phyloP scores from a whole-genome alignment of 805 yeast genomes.

The Hanseniaspora pseudoguilliermondii region DNA sequence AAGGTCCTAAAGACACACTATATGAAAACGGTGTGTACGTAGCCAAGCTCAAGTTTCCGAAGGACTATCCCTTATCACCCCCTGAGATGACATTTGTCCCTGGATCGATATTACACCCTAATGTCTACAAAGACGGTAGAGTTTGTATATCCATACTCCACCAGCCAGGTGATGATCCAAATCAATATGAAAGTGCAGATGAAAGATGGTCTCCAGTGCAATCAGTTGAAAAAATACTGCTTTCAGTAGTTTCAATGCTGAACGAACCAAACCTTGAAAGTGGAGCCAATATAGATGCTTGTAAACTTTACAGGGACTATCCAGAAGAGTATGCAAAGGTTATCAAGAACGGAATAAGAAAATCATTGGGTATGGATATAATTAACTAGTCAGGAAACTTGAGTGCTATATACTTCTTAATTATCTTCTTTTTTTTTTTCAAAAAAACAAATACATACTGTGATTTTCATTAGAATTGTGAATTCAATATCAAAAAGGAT shows the following conservation, averaged over 20 bases:
- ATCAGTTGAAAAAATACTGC: slow-evolving; percentile 87
- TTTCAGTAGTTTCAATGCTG: slow-evolving; percentile 89
- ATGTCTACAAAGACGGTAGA: slow-evolving; percentile 84
- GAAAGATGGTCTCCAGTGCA: slow-evolving; percentile 98
- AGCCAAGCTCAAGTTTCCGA: slow-evolving; percentile 58
- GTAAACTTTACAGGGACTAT: slow-evolving; percentile 82
- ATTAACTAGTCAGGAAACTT: neutral
- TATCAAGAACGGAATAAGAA: slow-evolving; percentile 55
- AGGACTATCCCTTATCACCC: slow-evolving; percentile 72
- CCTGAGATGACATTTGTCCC: slow-evolving; percentile 67
- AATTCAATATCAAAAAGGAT: too few species aligned
- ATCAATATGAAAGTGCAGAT: slow-evolving; percentile 86
- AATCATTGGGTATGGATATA: slow-evolving; percentile 53
- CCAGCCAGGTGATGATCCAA: slow-evolving; percentile 94
- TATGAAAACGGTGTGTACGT: slow-evolving; percentile 83
- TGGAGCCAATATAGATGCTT: slow-evolving; percentile 77
- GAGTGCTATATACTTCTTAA: too few species aligned
- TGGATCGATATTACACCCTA: slow-evolving; percentile 72
- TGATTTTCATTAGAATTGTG: neutral
- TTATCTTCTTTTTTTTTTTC: too few species aligned
- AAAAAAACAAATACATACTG: too few species aligned
- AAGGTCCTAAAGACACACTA: slow-evolving; percentile 74
- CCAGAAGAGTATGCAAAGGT: slow-evolving; percentile 51
- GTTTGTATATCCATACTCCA: slow-evolving; percentile 93
- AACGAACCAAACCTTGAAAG: slow-evolving; percentile 95